phyloP scores from a whole-genome alignment of 163 green algal genomes.

The Chloromonas sp. region DNA sequence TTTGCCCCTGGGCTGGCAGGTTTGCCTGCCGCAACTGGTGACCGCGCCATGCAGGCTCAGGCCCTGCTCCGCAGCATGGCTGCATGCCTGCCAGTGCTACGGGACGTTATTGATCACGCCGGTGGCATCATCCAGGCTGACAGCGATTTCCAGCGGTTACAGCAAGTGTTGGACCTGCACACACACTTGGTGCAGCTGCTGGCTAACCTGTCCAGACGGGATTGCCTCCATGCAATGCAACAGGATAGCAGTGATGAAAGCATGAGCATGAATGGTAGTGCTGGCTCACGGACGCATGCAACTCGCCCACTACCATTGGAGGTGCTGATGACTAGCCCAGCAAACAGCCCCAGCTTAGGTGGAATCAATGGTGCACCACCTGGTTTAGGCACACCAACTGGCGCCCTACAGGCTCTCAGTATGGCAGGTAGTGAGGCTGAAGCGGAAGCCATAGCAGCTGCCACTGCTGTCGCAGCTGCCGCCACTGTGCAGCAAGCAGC shows the following conservation, averaged over 20 bases:
- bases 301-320: background rate
- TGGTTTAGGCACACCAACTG: background rate
- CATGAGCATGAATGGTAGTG: background rate
- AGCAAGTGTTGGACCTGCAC: background rate
- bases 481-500: background rate
- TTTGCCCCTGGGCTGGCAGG: background rate
- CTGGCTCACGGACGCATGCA: background rate
- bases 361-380: too few relatives aligned
- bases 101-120: constrained; percentile 11
- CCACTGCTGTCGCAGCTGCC: background rate
- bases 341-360: background rate
- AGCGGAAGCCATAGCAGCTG: background rate
- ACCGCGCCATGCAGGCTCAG: background rate
- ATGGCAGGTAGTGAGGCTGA: background rate
- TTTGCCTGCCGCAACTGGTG: background rate
- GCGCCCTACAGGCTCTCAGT: background rate
- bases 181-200: background rate
- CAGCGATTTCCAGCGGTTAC: background rate
- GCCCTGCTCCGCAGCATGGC: background rate
- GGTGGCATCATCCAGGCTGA: background rate
- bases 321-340: background rate
- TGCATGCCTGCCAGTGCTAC: constrained; percentile 26
- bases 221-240: background rate
- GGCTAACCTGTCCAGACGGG: background rate
- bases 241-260: background rate